phyloP scores from a whole-genome alignment of 169 alveolate species.

The Plasmodium cynomolgi region DNA sequence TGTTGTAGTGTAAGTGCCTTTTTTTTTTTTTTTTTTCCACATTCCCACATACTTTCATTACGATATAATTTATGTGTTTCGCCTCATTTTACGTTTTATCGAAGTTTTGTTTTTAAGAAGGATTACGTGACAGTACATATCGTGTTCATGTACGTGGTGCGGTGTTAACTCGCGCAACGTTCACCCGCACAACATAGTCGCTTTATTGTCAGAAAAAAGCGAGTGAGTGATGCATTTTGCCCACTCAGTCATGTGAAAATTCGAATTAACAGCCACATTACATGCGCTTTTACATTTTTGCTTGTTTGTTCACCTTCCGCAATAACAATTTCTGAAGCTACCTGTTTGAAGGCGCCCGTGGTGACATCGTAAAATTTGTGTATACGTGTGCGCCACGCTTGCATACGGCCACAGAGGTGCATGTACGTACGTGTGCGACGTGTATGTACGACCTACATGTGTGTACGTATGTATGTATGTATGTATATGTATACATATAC shows the following conservation, averaged over 20 bases:
- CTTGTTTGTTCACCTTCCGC: conserved; percentile 72
- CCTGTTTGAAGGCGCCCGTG: conserved; percentile 17
- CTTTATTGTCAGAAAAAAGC: conserved; percentile 9
- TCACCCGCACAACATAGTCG: neutral
- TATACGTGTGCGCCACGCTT: neutral
- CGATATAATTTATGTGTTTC: conserved; percentile 1
- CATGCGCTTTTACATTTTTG: conserved; percentile 21
- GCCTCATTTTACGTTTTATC: conserved; percentile 1
- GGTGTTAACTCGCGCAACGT: neutral
- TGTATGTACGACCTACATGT: neutral
- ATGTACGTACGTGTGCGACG: neutral
- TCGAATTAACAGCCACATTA: neutral
- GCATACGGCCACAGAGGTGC: neutral
- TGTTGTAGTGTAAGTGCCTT: conserved; percentile 19
- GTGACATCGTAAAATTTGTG: conserved; percentile 19
- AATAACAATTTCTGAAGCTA: neutral
- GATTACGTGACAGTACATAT: conserved; percentile 11
- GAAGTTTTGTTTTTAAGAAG: conserved; percentile 66
- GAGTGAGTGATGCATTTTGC: conserved; percentile 2
- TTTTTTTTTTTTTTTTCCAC: neutral
- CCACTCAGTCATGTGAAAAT: neutral
- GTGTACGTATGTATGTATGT: neutral
- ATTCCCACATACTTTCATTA: conserved; percentile 8
- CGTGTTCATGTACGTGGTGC: neutral
- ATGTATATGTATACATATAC: neutral